phyloP scores from a whole-genome alignment of 495 filamentous ascomycete species.

The Viridothelium virens region DNA sequence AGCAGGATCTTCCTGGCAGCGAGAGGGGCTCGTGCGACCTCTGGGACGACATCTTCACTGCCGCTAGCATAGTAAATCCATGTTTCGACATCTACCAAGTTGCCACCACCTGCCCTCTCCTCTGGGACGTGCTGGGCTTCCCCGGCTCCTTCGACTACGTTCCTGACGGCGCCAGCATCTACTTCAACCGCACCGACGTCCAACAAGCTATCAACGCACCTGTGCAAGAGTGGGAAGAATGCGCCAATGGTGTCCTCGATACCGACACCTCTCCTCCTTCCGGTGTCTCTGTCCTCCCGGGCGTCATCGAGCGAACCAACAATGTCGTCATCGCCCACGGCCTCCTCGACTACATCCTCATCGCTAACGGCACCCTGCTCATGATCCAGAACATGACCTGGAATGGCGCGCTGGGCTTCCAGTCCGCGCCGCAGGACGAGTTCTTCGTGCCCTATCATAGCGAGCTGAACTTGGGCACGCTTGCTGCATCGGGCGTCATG shows the following conservation, averaged over 20 bases:
- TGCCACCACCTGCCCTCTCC: slow-evolving; percentile 62
- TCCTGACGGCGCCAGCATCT: slow-evolving; percentile 46
- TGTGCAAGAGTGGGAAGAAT: slow-evolving; percentile 49
- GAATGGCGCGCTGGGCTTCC: slow-evolving; percentile 64
- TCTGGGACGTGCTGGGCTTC: slow-evolving; percentile 69
- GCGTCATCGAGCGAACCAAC: slow-evolving; percentile 64
- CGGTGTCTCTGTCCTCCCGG: slow-evolving; percentile 45
- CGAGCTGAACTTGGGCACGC: slow-evolving; percentile 21
- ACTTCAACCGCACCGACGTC: slow-evolving; percentile 74
- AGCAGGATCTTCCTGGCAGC: slow-evolving; percentile 28
- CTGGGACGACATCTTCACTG: slow-evolving; percentile 50
- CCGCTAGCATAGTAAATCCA: slow-evolving; percentile 56
- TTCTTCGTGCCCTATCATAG: slow-evolving; percentile 38
- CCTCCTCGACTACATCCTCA: slow-evolving; percentile 53
- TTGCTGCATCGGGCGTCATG: slow-evolving; percentile 32
- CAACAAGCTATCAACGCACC: slow-evolving; percentile 68
- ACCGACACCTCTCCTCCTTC: slow-evolving; percentile 28
- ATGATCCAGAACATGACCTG: slow-evolving; percentile 83
- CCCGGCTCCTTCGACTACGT: slow-evolving; percentile 44
- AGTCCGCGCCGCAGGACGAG: slow-evolving; percentile 27
- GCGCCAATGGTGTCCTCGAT: slow-evolving; percentile 52
- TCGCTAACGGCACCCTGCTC: slow-evolving; percentile 60
- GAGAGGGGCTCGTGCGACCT: slow-evolving; percentile 42
- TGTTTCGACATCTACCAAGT: slow-evolving; percentile 78
- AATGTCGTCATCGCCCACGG: slow-evolving; percentile 65